Evolutionary conservation across 192 early-diverging fungal genomes (phyloP).

Genomic region (Mortierella antarctica): DNA sequence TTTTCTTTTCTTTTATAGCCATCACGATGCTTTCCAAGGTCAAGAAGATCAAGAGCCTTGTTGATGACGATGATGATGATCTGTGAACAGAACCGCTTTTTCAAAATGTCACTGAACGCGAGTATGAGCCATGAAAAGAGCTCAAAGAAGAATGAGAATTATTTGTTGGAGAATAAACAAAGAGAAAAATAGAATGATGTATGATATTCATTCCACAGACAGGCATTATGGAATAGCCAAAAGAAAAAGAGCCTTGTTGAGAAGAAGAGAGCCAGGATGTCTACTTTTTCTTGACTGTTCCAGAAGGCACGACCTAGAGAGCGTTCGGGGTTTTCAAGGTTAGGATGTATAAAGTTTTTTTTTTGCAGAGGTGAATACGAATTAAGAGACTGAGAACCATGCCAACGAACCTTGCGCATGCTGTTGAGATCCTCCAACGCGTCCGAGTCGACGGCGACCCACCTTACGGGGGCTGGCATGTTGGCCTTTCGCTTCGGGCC

Average conservation of each 20-base stretch:
- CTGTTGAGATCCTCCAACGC: constrained; percentile 31
- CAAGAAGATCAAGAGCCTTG: constrained; percentile 82
- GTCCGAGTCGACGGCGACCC: constrained; percentile 38
- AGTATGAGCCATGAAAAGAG: background rate
- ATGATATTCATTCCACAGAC: background rate
- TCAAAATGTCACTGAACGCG: too few relatives aligned
- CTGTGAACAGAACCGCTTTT: constrained; percentile 1
- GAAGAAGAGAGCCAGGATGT: background rate
- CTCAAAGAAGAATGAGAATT: constrained; percentile 1
- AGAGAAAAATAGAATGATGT: constrained; percentile 6
- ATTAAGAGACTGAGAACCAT: background rate
- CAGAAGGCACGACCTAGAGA: constrained; percentile 15
- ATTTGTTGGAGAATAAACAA: constrained; percentile 6
- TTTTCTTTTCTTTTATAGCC: constrained; percentile 53
- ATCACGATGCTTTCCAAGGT: constrained; percentile 83
- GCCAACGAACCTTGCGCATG: constrained; percentile 38
- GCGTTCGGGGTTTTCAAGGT: background rate
- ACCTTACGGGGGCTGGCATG: constrained; percentile 25
- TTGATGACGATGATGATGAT: constrained; percentile 79
- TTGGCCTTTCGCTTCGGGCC: constrained; percentile 38
- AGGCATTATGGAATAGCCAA: background rate
- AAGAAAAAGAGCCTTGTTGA: background rate
- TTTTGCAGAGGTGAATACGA: background rate
- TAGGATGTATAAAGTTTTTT: background rate
- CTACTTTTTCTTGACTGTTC: constrained; percentile 48